Evolutionary conservation across 495 filamentous ascomycete genomes (phyloP).

Genomic region (Penicillium malachiteum): DNA sequence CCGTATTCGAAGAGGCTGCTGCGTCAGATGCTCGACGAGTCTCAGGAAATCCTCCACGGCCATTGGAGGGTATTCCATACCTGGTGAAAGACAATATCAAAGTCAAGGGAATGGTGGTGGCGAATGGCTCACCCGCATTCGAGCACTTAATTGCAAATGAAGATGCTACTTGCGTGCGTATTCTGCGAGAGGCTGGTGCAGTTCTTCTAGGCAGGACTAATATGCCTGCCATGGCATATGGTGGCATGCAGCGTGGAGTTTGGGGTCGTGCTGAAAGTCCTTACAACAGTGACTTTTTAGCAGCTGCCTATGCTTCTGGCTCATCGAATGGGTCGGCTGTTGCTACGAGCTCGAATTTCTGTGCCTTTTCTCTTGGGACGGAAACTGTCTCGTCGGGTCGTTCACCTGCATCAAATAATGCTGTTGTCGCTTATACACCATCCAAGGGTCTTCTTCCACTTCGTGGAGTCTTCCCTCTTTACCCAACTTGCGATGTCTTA

Average conservation of each 20-base stretch:
- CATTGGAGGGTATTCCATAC: slow-evolving; percentile 71
- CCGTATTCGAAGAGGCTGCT: slow-evolving; percentile 30
- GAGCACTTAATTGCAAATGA: slow-evolving; percentile 60
- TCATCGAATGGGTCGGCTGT: slow-evolving; percentile 41
- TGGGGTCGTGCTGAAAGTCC: slow-evolving; percentile 39
- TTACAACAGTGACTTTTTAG: slow-evolving; percentile 31
- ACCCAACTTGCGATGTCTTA: slow-evolving; percentile 37
- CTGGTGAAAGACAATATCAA: slow-evolving; percentile 71
- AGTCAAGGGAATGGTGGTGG: slow-evolving; percentile 65
- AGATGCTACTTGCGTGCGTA: slow-evolving; percentile 60
- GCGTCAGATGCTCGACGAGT: slow-evolving; percentile 32
- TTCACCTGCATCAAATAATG: slow-evolving; percentile 38
- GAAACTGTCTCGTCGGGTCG: slow-evolving; percentile 42
- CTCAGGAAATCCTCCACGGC: slow-evolving; percentile 33
- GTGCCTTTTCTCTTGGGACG: slow-evolving; percentile 37
- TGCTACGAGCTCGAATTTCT: slow-evolving; percentile 35
- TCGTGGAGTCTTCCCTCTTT: slow-evolving; percentile 36
- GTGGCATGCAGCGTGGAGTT: slow-evolving; percentile 41
- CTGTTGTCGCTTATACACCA: slow-evolving; percentile 38
- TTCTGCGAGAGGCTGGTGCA: slow-evolving; percentile 61
- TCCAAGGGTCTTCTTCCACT: slow-evolving; percentile 37
- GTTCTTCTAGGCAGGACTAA: slow-evolving; percentile 58
- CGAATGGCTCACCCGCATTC: slow-evolving; percentile 52
- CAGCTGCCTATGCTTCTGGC: slow-evolving; percentile 37
- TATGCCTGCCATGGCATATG: slow-evolving; percentile 44